Evolutionary conservation across 306 rosid species (phyloP).

Genomic region (Malus sieversii): DNA sequence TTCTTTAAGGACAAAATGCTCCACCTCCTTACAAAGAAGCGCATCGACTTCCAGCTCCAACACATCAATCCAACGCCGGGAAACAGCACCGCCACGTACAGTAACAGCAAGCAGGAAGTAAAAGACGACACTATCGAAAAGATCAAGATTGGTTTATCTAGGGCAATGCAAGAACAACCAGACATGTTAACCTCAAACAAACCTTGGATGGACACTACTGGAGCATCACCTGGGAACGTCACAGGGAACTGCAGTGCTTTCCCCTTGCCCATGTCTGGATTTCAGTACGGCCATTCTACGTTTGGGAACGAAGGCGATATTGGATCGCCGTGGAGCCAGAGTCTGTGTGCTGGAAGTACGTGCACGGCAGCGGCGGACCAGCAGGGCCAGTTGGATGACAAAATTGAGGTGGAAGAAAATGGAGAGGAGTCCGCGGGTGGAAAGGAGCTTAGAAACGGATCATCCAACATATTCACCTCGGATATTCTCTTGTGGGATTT

Average conservation of each 20-base stretch:
- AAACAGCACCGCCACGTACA: conserved; percentile 29
- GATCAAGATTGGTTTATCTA: conserved; percentile 66
- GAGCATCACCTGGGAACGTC: conserved; percentile 35
- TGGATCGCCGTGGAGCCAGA: conserved; percentile 77
- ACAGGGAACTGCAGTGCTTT: conserved; percentile 54
- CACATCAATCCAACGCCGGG: conserved; percentile 30
- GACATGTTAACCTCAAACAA: conserved; percentile 43
- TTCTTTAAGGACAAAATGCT: conserved; percentile 84
- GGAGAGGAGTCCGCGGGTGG: conserved; percentile 49
- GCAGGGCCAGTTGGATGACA: conserved; percentile 48
- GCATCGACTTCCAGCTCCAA: conserved; percentile 59
- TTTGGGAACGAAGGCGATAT: conserved; percentile 48
- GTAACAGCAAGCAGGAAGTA: conserved; percentile 43
- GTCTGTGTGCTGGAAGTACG: conserved; percentile 77
- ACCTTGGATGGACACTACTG: conserved; percentile 50
- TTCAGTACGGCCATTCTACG: conserved; percentile 44
- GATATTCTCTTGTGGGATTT: conserved; percentile 85
- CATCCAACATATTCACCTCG: conserved; percentile 64
- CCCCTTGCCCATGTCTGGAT: conserved; percentile 42
- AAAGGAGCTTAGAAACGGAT: conserved; percentile 54
- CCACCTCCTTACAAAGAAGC: conserved; percentile 69
- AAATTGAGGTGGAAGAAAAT: conserved; percentile 44
- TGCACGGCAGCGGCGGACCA: conserved; percentile 64
- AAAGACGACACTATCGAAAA: conserved; percentile 46
- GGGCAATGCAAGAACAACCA: conserved; percentile 65